These are phyloP conservation scores for Ceratocystiopsis sp. DNA, from an alignment of 2,329 filamentous ascomycete species.

Conservation along the genomic window DNA sequence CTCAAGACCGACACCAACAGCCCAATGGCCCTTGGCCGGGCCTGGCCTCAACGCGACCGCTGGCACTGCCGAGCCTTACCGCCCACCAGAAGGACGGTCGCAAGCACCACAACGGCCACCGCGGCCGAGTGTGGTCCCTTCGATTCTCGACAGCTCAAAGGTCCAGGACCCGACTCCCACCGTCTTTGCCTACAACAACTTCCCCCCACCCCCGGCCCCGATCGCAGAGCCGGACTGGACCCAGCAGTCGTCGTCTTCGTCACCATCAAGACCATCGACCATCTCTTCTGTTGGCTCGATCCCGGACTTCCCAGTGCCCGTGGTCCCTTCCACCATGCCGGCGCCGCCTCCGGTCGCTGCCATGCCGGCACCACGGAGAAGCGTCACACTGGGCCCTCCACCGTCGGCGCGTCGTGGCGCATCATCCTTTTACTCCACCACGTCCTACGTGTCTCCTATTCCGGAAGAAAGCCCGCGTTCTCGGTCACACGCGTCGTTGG, in stretches of 20 bases:
- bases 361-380: constrained; percentile 21
- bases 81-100: constrained; percentile 31
- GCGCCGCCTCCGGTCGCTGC: constrained; percentile 10
- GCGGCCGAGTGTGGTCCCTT: constrained; percentile 41
- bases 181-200: constrained; percentile 21
- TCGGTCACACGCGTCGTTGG: constrained; percentile 45
- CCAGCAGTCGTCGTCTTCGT: constrained; percentile 15
- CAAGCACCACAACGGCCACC: constrained; percentile 40
- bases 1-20: constrained; percentile 31
- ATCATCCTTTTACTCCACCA: constrained; percentile 48
- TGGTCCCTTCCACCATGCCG: constrained; percentile 12
- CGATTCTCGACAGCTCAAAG: constrained; percentile 37
- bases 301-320: constrained; percentile 38
- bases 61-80: constrained; percentile 23
- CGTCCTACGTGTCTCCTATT: constrained; percentile 57
- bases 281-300: constrained; percentile 38
- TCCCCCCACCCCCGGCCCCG: neutral
- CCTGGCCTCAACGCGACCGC: constrained; percentile 12
- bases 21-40: constrained; percentile 36
- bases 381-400: constrained; percentile 39
- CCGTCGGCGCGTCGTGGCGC: constrained; percentile 42
- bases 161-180: constrained; percentile 38
- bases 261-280: constrained; percentile 34
- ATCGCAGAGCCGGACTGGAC: neutral
- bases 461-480: constrained; percentile 49